Base-by-base conservation (phyloP, 371 early-diverging fungal genomes). In the Apophysomyces trapeziformis region DNA sequence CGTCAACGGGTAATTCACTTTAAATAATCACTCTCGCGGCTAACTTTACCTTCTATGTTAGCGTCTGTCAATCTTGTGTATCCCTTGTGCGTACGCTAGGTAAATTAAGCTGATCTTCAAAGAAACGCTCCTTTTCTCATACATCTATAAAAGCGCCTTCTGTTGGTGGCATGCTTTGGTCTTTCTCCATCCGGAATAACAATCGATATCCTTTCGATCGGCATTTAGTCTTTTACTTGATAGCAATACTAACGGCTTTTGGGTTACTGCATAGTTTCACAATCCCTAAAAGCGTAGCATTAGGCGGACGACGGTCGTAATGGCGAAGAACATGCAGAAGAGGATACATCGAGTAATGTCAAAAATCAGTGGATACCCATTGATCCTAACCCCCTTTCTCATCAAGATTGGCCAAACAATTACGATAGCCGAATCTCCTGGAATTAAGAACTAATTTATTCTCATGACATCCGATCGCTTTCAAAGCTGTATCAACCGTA, bases 51-150 rank as follows among this genome's bases (percentile, higher is more conserved):
- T 38, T 37, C 13, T 16, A 4, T 38, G 35, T 13, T 14, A 67
- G 67, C 4, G 71, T 90, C 9, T 86, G 85, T 2, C 89, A 88
- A 59, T 85, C 85, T 0, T 73, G 82, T 38, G 78, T 86, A 8
- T 77, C 86, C 7, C 76, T 88, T 61, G 83, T 85, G 45, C 71
- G 91, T 16, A 85, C 84, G 8, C 70, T 90, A 35, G 90, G 90
- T 54, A 66, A 38, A 32, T n/a, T 32, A 44, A 26, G 21, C 32
- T 32, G 32, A 26, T 26, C 7, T n/a, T 9, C 16, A 13, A 21
- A 47, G 3, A 1, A 16, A 14, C 37, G 35, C 11, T 46, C n/a
- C 36, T 37, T n/a, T 38, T 21, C 16, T 38, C 36, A 58, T 36
- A 54, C 35, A 47, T 26, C 39, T 35, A 7, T 5, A 16, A 38